Conservation (phyloP, 164 flowering plant genomes). For the grape (Vitis vinifera) region ASM3070453v1 NC_081810.1:7794001-7794500, state of each 20-base stretch:
- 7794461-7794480: conserved; percentile 38
- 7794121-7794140: background rate
- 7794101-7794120: background rate
- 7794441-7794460: conserved; percentile 38
- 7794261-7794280: no score
- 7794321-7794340: background rate
- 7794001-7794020: no score
- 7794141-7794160: background rate
- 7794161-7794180: background rate
- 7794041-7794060: no score
- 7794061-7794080: no score
- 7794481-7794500: conserved; percentile 32
- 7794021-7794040: no score
- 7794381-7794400: conserved; percentile 32
- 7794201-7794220: no score
- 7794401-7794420: conserved; percentile 26
- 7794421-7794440: conserved; percentile 14
- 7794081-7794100: no score
- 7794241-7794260: no score
- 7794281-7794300: no score
- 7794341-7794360: background rate
- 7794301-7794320: no score
- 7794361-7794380: background rate
- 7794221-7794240: no score
- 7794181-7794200: background rate